Conservation (phyloP, 495 filamentous ascomycete genomes). For the Recurvomyces mirabilis region DNA sequence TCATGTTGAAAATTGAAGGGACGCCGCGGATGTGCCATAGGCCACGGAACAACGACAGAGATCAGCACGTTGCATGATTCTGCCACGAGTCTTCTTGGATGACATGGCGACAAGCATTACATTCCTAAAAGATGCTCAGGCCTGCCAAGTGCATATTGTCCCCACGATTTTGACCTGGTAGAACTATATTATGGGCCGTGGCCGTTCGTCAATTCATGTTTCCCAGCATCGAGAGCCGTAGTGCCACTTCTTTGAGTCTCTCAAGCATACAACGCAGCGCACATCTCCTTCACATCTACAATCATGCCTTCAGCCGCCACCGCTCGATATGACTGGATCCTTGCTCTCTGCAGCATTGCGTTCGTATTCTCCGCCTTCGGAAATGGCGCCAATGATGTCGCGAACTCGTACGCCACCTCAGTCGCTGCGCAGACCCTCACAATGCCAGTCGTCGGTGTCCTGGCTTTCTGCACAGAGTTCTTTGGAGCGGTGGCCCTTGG, state of each 20-base stretch:
- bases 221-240: too few species aligned
- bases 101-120: too few species aligned
- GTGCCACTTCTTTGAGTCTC: too few species aligned
- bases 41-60: too few species aligned
- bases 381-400: constrained; percentile 33
- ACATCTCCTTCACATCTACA: not conserved
- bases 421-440: constrained; percentile 22
- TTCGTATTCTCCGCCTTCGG: constrained; percentile 37
- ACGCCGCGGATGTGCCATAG: too few species aligned
- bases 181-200: too few species aligned
- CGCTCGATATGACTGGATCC: constrained; percentile 33
- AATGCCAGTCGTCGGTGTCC: constrained; percentile 21
- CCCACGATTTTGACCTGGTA: not conserved
- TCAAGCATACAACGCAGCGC: too few species aligned
- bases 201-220: too few species aligned
- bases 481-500: constrained; percentile 52
- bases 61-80: too few species aligned
- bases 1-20: too few species aligned
- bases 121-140: not conserved
- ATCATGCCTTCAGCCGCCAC: not conserved
- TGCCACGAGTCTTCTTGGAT: too few species aligned
- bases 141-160: not conserved
- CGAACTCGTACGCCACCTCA: constrained; percentile 25
- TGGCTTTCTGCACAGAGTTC: constrained; percentile 41
- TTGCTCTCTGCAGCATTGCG: constrained; percentile 36